Evolutionary conservation across 78 protist species (phyloP), one percentile per base, ranked within the genome.

Genomic region (Dictyostelium intermedium): DNA sequence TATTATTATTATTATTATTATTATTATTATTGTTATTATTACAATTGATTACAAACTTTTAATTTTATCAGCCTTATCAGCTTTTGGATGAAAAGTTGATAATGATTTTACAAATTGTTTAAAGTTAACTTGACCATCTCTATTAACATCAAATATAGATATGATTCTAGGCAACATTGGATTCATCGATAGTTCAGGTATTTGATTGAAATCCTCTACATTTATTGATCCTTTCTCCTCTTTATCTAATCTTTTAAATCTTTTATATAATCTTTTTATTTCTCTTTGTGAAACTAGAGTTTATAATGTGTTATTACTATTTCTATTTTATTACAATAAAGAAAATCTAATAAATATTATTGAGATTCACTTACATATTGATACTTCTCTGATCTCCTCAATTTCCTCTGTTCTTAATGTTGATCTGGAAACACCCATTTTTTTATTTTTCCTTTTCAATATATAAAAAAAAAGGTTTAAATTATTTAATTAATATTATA

Each of bases 151-250:
- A 69, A 96, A 96, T 6, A 93, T 69, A 0, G 87, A 41, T 56
- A 96, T 91, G 47, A 96, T 72, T 35, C 97, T 96, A 23, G 89
- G 93, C 30, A 84, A 45, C 30, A 96, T 66, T 20, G 97, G 97
- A 25, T 96, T 96, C 97, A 95, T 96, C 9, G 97, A 91, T 10
- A 96, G 23, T 45, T 96, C 97, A 32, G 97, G 97, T 3, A 96
- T 91, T 4, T 66, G 74, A 27, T 85, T 69, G 34, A 96, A 96
- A 78, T 96, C 97, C 5, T 87, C 97, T 61, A 80, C 77, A 76
- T 95, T 82, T 18, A 96, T 76, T 18, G 86, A 37, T 10, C 96
- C 96, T 43, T 84, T 79, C 14, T 70, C 84, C 56, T 91, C 95
- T 82, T 91, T 96, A 91, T 92, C 96, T 66, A 96, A 91, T 66